Conservation (phyloP, 202 grass and related monocot species). For the Elaeis oleifera region DNA sequence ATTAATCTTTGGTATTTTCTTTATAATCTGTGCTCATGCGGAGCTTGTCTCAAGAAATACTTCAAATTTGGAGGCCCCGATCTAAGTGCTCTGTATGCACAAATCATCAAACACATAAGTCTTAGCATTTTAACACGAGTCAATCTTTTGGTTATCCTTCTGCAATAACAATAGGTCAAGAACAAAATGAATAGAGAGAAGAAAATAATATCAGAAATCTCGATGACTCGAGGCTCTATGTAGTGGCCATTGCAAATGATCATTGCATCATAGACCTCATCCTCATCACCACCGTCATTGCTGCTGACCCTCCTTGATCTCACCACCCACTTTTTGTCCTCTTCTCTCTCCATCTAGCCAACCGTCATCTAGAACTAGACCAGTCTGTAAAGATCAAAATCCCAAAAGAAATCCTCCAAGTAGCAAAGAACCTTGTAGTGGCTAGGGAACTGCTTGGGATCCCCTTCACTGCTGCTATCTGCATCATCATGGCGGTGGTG, state of each 20-base stretch:
- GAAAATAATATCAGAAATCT: conserved; percentile 46
- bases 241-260: conserved; percentile 82
- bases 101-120: neutral
- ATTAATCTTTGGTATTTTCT: conserved; percentile 17
- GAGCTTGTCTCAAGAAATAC: conserved; percentile 42
- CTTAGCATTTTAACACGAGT: too few species aligned
- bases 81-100: conserved; percentile 24
- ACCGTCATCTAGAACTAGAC: conserved; percentile 65
- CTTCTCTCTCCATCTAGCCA: conserved; percentile 31
- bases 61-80: conserved; percentile 40
- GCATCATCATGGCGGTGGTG: neutral
- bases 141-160: neutral
- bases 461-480: neutral
- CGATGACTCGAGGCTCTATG: conserved; percentile 45
- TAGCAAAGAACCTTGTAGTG: conserved; percentile 67
- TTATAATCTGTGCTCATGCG: conserved; percentile 28
- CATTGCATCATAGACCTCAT: conserved; percentile 65
- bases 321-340: conserved; percentile 45
- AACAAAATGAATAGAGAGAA: neutral
- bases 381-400: conserved; percentile 41
- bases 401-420: conserved; percentile 49
- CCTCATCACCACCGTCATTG: conserved; percentile 21
- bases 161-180: neutral
- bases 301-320: conserved; percentile 41
- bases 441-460: conserved; percentile 43